phyloP scores from a whole-genome alignment of 805 yeast species.

The Lachancea sp. region DNA sequence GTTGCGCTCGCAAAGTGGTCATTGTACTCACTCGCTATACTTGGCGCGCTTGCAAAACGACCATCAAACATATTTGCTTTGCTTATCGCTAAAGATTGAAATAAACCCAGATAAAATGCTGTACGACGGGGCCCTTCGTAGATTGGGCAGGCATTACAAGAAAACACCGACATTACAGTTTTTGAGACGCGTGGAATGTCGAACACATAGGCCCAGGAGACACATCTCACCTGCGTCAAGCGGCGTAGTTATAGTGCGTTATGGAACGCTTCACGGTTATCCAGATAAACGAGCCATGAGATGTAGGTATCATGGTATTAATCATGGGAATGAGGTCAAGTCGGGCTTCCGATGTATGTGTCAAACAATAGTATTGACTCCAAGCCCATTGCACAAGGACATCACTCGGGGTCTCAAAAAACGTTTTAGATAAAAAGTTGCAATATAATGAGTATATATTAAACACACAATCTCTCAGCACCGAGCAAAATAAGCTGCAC shows the following conservation, averaged over 20 bases:
- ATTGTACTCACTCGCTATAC: too few species aligned
- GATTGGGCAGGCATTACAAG: neutral
- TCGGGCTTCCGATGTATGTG: constrained; percentile 17
- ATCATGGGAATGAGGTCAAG: constrained; percentile 14
- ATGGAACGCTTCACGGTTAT: constrained; percentile 16
- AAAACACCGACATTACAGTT: constrained; percentile 5
- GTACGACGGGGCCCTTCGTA: neutral
- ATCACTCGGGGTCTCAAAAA: constrained; percentile 4
- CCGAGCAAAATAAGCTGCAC: neutral
- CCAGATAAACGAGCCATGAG: constrained; percentile 16
- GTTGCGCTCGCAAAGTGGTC: too few species aligned
- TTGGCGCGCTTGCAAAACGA: neutral
- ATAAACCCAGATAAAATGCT: neutral
- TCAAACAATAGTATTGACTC: constrained; percentile 11
- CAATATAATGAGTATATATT: neutral
- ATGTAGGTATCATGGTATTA: constrained; percentile 18
- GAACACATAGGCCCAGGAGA: constrained; percentile 4
- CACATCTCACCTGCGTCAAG: neutral
- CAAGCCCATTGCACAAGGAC: constrained; percentile 17
- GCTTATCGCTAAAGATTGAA: neutral
- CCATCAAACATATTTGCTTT: neutral
- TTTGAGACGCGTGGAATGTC: constrained; percentile 2
- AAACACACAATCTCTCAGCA: neutral
- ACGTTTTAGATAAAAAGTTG: neutral
- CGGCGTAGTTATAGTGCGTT: constrained; percentile 11